Evolutionary conservation across 257 asterid genomes (phyloP).

Genomic region (Primulina eburnea): DNA sequence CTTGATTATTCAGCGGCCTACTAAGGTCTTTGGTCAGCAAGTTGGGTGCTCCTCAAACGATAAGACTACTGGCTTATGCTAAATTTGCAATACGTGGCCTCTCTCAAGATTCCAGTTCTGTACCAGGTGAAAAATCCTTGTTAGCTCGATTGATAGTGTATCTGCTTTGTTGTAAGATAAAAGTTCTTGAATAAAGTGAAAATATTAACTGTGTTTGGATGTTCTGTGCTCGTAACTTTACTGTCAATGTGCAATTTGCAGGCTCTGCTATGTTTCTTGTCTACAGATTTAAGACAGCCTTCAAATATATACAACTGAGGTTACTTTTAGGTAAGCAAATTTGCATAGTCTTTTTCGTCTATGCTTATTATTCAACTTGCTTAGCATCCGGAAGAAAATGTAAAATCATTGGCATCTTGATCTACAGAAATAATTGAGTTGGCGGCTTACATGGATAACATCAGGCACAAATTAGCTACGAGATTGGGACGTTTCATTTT

Average conservation of each 20-base stretch:
- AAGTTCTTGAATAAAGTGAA: background rate
- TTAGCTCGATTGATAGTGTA: slow-evolving; percentile 1
- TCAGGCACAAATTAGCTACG: slow-evolving; percentile 19
- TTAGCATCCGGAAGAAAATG: slow-evolving; percentile 4
- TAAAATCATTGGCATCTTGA: slow-evolving; percentile 10
- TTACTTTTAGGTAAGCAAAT: slow-evolving; percentile 56
- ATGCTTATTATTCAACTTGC: background rate
- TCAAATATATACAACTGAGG: slow-evolving; percentile 49
- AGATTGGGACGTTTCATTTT: slow-evolving; percentile 28
- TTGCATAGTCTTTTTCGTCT: background rate
- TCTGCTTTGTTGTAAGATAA: background rate
- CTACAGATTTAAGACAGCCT: slow-evolving; percentile 44
- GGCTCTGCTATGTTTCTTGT: slow-evolving; percentile 32
- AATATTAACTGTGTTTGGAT: background rate
- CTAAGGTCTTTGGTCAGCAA: slow-evolving; percentile 83
- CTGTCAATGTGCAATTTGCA: slow-evolving; percentile 30
- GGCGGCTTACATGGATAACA: slow-evolving; percentile 32
- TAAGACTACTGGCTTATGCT: slow-evolving; percentile 72
- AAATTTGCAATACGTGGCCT: slow-evolving; percentile 69
- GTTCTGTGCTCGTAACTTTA: background rate
- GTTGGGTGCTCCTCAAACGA: slow-evolving; percentile 74
- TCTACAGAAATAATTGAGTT: slow-evolving; percentile 46
- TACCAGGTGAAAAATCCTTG: slow-evolving; percentile 45
- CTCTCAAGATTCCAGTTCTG: slow-evolving; percentile 36
- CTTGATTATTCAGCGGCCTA: slow-evolving; percentile 52